Conservation (phyloP, 768 basidiomycete genomes). For the Trichaptum fuscoviolaceum region DNA sequence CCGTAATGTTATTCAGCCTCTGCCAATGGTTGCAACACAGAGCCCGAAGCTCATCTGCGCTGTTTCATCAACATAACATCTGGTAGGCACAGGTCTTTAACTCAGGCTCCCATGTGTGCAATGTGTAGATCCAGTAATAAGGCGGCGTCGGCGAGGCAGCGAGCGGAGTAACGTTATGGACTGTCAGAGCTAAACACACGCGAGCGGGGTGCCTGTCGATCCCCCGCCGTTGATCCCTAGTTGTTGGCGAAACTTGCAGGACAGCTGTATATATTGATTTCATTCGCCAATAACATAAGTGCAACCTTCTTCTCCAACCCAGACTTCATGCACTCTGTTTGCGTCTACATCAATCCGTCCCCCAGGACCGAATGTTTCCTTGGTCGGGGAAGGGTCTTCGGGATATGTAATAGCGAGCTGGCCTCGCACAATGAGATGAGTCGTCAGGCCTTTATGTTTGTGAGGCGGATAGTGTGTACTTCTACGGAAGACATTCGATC, state of each 20-base stretch:
- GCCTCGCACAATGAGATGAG: constrained; percentile 24
- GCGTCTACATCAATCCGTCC: constrained; percentile 24
- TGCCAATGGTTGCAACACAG: not conserved
- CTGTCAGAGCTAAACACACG: not conserved
- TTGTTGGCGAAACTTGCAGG: not conserved
- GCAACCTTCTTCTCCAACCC: constrained; percentile 25
- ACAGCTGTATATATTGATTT: not conserved
- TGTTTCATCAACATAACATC: not conserved
- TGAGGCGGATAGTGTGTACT: constrained; percentile 24
- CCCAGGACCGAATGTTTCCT: constrained; percentile 22
- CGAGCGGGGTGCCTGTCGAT: not conserved
- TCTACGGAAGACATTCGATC: constrained; percentile 8
- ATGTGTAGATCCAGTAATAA: not conserved
- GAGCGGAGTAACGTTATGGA: not conserved
- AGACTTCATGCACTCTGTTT: constrained; percentile 24
- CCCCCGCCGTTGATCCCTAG: not conserved
- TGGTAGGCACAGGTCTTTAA: not conserved
- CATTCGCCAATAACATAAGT: constrained; percentile 26
- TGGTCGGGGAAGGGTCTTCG: constrained; percentile 16
- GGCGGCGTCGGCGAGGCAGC: not conserved
- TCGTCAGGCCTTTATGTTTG: constrained; percentile 21
- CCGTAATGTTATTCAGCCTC: not conserved
- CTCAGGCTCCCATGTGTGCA: not conserved
- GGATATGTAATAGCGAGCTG: constrained; percentile 22
- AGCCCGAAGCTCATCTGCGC: not conserved